A percentile compares a stretch with the other conserved stretches of the same genome.
phyloP scores from a whole-genome alignment of 1,284 basidiomycete genomes.

The Peniophora sp. region DNA sequence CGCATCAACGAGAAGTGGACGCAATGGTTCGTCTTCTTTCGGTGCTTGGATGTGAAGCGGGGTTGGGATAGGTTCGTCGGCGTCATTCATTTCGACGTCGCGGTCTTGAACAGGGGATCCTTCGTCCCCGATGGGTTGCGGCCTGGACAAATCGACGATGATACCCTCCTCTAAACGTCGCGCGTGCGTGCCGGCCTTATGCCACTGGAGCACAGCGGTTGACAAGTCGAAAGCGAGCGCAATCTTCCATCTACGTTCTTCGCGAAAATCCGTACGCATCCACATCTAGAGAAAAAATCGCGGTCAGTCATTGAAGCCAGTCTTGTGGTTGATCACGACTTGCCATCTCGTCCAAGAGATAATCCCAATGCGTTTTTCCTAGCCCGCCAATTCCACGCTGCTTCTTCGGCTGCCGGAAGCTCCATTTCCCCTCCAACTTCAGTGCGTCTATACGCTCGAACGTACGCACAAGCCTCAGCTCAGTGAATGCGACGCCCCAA shows the following conservation, averaged over 20 bases:
- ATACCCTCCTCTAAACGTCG: constrained; percentile 66
- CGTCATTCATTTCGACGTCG: constrained; percentile 12
- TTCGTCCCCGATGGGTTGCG: constrained; percentile 19
- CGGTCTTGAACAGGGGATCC: constrained; percentile 15
- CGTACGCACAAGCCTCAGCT: constrained; percentile 70
- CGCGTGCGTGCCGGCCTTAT: constrained; percentile 57
- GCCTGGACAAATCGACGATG: constrained; percentile 57
- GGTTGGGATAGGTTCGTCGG: background rate
- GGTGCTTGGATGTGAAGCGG: constrained; percentile 7
- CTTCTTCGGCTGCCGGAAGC: constrained; percentile 93
- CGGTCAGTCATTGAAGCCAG: constrained; percentile 4
- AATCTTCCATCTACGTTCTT: constrained; percentile 92
- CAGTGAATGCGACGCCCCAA: constrained; percentile 72
- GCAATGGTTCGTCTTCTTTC: constrained; percentile 12
- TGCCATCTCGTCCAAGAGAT: constrained; percentile 95
- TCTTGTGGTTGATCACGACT: constrained; percentile 16
- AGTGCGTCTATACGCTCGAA: constrained; percentile 83
- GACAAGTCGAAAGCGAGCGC: constrained; percentile 83
- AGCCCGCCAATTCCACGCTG: constrained; percentile 75
- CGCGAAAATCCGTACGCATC: constrained; percentile 93
- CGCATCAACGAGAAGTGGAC: constrained; percentile 17
- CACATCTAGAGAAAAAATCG: constrained; percentile 64
- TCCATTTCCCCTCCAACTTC: constrained; percentile 82
- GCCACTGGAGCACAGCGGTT: constrained; percentile 82
- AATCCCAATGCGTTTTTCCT: constrained; percentile 91